Base-by-base conservation (phyloP, 208 protist species). In the Trypanosoma conorhini region DNA sequence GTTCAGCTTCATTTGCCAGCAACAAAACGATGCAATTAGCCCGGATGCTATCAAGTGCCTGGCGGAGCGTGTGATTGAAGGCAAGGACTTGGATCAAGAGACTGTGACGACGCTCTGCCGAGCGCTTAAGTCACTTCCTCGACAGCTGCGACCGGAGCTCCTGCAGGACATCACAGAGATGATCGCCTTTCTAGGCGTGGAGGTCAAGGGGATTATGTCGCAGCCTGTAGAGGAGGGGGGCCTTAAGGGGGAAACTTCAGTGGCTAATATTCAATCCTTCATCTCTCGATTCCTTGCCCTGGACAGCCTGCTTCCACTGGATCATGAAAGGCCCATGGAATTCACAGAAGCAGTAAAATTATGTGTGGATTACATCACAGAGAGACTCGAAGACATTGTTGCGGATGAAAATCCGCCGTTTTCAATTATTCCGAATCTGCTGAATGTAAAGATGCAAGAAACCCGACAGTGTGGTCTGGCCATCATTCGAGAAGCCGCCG, bases 11-110 rank as follows among this genome's bases (percentile, higher is more conserved):
- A 64, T 94, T 15, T 77, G 70, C 31, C 79, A 84, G 17, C 88
- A 93, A 48, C 80, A 88, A n/a, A 66, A 67, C 30, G 58, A 79
- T 62, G 63, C 72, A 40, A 78, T 92, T 51, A 79, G 69, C 62
- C 58, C 72, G 12, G 86, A 91, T 65, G 76, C 59, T 42, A 75
- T 94, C 12, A 79, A 86, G 61, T 91, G 84, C 64, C 67, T 93
- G 61, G 72, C 86, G 51, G 88, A 94, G 81, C 81, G 84, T n/a
- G 33, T 96, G 7, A 61, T 85, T 21, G 81, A 81, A 30, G 75
- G 68, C 22, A 81, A 82, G 30, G 67, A 78, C 46, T 64, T 93
- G 19, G 91, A 96, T 63, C 71, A 74, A 42, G 67, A 80, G 26
- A 84, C 80, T 15, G 55, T 91, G 13, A 63, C 58, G 24, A 69